Conservation (phyloP, 2,329 filamentous ascomycete species). For the Helotiales sp. region DNA sequence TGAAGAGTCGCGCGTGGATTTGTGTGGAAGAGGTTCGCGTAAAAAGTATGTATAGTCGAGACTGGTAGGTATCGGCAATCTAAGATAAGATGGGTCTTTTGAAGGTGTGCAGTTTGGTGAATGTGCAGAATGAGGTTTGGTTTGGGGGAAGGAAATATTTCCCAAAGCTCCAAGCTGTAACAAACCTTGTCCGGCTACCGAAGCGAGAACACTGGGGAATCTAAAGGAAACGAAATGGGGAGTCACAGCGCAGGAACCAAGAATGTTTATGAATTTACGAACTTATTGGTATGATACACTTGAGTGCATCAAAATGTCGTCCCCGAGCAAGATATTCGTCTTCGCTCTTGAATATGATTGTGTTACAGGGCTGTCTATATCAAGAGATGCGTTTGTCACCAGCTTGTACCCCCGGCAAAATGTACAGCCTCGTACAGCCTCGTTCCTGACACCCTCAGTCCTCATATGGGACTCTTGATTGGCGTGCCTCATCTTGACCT, state of each 20-base stretch:
- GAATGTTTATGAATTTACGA: background rate
- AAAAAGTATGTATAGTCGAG: slow-evolving; percentile 3
- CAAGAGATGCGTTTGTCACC: background rate
- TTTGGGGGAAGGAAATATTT: slow-evolving; percentile 7
- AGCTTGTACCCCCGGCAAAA: background rate
- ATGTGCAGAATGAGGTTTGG: background rate
- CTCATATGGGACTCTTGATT: background rate
- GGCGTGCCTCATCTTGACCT: background rate
- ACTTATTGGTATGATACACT: background rate
- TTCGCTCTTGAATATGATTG: background rate
- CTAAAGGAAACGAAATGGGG: background rate
- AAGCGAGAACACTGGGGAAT: background rate
- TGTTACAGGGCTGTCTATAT: background rate
- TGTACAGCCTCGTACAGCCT: slow-evolving; percentile 4
- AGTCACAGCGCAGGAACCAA: background rate
- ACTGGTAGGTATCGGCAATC: background rate
- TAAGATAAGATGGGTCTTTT: background rate
- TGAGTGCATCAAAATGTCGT: background rate
- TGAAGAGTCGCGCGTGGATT: slow-evolving; percentile 11
- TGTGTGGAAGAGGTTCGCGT: background rate
- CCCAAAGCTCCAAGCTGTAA: background rate
- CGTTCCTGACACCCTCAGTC: background rate
- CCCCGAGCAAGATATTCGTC: background rate
- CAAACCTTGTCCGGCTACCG: slow-evolving; percentile 7
- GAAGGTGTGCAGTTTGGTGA: background rate